Evolutionary conservation across 345 rosid species (phyloP), one percentile per base, ranked within the genome.

Genomic region (Aquilaria sinensis): DNA sequence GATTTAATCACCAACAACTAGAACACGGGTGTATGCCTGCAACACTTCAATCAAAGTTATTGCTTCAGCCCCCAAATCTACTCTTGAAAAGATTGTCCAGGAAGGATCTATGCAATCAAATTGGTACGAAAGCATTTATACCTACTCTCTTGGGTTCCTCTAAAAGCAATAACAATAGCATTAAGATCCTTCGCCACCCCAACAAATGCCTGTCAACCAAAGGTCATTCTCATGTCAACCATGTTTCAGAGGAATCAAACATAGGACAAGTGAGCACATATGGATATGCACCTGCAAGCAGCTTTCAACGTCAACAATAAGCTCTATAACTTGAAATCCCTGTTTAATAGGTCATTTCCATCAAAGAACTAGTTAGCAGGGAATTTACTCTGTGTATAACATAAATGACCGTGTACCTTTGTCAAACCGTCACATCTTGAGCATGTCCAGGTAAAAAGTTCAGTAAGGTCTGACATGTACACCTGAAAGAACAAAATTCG

Each of bases 391-490:
- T 31, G 61, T 59, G 10, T 47, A 2, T 54, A 60, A 31, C 16
- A n/a, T 16, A 50, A 49, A 57, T 31, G 49, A 10, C 11, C 57
- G 59, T 50, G 13, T 72, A 88, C 97, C 96, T 78, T 70, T 2
- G 90, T 90, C 75, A 81, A 67, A 59, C 81, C 98, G 73, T 83
- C 72, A 74, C 97, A 93, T 71, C 96, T 81, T 54, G 84, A 73
- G 61, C 97, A 93, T 0, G 96, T 90, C 98, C 96, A 93, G 12
- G 89, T 81, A 75, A 86, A 88, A 67, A 90, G 82, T 70, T 84
- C 81, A 2, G 92, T 72, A 73, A 90, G 74, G 73, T 87, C 98
- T 49, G 96, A 87, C 70, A 90, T 70, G 67, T 87, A 93, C 31
- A 90, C 97, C 97, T 87, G 79, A 75, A 71, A 60, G 55, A 0